These are phyloP conservation scores for Parastagonospora avenae DNA, from an alignment of 2,329 filamentous ascomycete species.

Conservation along the genomic window DNA sequence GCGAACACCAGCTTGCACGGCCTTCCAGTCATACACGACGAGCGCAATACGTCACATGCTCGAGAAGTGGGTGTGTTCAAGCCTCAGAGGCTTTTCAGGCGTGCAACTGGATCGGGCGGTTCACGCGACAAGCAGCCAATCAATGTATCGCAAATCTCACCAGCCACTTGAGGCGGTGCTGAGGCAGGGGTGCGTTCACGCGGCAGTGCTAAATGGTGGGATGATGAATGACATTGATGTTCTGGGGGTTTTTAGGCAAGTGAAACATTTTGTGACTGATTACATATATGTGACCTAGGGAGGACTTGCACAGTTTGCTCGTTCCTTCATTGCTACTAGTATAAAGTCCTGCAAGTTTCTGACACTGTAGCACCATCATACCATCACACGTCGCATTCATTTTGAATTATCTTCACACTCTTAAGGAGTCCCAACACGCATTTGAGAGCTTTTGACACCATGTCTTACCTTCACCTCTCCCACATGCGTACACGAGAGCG, in stretches of 20 bases:
- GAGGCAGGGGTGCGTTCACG: neutral
- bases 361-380: neutral
- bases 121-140: conserved; percentile 7
- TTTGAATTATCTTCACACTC: neutral
- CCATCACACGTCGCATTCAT: neutral
- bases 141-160: neutral
- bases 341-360: neutral
- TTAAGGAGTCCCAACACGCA: neutral
- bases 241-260: conserved; percentile 13
- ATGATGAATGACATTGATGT: neutral
- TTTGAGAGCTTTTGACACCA: conserved; percentile 10
- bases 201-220: neutral
- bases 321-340: neutral
- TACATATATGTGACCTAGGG: conserved; percentile 10
- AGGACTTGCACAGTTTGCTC: neutral
- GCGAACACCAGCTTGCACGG: conserved; percentile 2
- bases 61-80: neutral
- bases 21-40: conserved; percentile 3
- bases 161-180: conserved; percentile 15
- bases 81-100: conserved; percentile 1
- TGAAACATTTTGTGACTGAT: conserved; percentile 9
- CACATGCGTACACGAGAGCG: conserved; percentile 28
- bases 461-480: conserved; percentile 32
- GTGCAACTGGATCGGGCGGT: conserved; percentile 11
- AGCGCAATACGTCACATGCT: conserved; percentile 2